phyloP scores from a whole-genome alignment of 2,329 filamentous ascomycete genomes.

The Dactylonectria estremocensis region DNA sequence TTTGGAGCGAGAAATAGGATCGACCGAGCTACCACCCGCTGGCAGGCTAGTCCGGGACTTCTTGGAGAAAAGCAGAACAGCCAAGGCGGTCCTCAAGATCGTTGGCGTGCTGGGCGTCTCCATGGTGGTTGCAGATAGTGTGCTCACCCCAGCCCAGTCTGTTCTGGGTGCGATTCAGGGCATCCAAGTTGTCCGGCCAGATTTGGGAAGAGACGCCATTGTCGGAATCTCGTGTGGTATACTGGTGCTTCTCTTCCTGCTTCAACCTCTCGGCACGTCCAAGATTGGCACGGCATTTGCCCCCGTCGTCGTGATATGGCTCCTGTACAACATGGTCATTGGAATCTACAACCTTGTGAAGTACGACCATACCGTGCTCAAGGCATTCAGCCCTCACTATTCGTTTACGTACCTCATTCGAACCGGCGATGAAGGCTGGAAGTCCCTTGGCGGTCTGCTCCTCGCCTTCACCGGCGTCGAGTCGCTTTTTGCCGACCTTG shows the following conservation, averaged over 20 bases:
- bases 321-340: conserved; percentile 73
- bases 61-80: conserved; percentile 70
- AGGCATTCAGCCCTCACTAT: conserved; percentile 72
- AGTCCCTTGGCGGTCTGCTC: conserved; percentile 78
- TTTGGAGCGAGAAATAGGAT: conserved; percentile 71
- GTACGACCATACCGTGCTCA: conserved; percentile 68
- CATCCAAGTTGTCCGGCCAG: conserved; percentile 69
- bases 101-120: conserved; percentile 77
- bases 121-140: conserved; percentile 77
- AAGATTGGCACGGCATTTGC: conserved; percentile 74
- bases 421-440: conserved; percentile 74
- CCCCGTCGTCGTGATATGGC: conserved; percentile 78
- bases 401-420: conserved; percentile 73
- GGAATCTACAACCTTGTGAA: conserved; percentile 74
- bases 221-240: conserved; percentile 77
- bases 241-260: conserved; percentile 72
- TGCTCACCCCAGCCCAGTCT: conserved; percentile 79
- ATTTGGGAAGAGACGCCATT: conserved; percentile 70
- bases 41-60: conserved; percentile 68
- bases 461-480: conserved; percentile 86
- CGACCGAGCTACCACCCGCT: conserved; percentile 66
- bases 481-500: conserved; percentile 83
- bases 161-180: conserved; percentile 80
- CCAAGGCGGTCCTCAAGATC: conserved; percentile 69
- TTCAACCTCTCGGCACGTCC: conserved; percentile 76